Evolutionary conservation across 164 flowering plant species (phyloP).

Genomic region (Vitis labrusca): DNA sequence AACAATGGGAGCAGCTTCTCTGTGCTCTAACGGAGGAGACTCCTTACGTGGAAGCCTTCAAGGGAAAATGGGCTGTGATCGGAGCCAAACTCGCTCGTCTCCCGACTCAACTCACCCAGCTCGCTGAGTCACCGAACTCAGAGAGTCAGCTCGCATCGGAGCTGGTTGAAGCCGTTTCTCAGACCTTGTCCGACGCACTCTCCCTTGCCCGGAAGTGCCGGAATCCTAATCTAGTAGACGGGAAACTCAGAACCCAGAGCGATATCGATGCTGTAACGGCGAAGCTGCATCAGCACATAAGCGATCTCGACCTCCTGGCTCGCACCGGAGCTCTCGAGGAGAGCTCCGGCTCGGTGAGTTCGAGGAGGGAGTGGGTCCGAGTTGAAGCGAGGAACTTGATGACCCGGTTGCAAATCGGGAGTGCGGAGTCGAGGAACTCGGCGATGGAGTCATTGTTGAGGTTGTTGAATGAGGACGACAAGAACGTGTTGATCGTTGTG

Average conservation of each 20-base stretch:
- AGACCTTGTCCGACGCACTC: slow-evolving; percentile 36
- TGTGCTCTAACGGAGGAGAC: neutral
- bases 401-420: slow-evolving; percentile 82
- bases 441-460: slow-evolving; percentile 65
- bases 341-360: slow-evolving; percentile 14
- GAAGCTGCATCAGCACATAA: slow-evolving; percentile 38
- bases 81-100: neutral
- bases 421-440: slow-evolving; percentile 53
- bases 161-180: slow-evolving; percentile 12
- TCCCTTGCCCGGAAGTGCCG: slow-evolving; percentile 36
- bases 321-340: slow-evolving; percentile 53
- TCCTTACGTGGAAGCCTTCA: neutral
- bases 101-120: too few species aligned
- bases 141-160: neutral
- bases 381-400: slow-evolving; percentile 59
- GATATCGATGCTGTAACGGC: slow-evolving; percentile 54
- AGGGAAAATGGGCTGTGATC: neutral
- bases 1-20: neutral
- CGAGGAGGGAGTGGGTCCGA: slow-evolving; percentile 47
- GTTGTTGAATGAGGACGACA: slow-evolving; percentile 69
- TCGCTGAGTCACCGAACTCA: neutral
- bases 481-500: slow-evolving; percentile 80
- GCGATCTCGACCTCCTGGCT: slow-evolving; percentile 49
- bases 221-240: slow-evolving; percentile 26
- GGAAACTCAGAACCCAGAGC: slow-evolving; percentile 69